Evolutionary conservation across 495 filamentous ascomycete species (phyloP).

Genomic region (Xylaria scruposa): DNA sequence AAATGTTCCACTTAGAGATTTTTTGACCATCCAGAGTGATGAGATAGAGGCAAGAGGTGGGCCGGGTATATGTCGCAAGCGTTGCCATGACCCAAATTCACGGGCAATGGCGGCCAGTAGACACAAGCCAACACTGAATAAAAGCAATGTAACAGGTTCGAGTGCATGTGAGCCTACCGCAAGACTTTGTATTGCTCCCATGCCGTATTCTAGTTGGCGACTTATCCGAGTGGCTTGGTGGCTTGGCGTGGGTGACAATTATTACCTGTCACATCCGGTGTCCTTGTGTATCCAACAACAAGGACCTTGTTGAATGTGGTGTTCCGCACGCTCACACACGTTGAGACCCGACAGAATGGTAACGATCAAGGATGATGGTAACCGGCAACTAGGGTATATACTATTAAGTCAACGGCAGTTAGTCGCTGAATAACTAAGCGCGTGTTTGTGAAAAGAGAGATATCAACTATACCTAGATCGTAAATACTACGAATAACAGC

Average conservation of each 20-base stretch:
- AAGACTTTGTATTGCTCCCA: not conserved
- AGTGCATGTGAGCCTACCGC: not conserved
- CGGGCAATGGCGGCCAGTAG: constrained; percentile 8
- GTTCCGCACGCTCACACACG: not conserved
- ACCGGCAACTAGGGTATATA: not conserved
- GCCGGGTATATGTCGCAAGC: constrained; percentile 36
- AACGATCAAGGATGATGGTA: not conserved
- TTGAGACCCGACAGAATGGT: constrained; percentile 17
- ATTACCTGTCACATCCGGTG: not conserved
- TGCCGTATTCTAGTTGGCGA: not conserved
- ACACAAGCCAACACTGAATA: constrained; percentile 11
- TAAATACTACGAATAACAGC: not conserved
- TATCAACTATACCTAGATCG: not conserved
- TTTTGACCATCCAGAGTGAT: constrained; percentile 25
- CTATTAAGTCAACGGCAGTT: not conserved
- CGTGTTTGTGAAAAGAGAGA: not conserved
- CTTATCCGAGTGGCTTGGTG: constrained; percentile 4
- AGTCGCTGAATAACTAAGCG: not conserved
- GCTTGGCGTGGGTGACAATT: constrained; percentile 12
- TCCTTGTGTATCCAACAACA: not conserved
- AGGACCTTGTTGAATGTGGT: not conserved
- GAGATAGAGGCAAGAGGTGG: constrained; percentile 31
- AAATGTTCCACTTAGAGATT: constrained; percentile 21
- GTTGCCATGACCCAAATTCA: constrained; percentile 29
- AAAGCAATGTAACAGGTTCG: constrained; percentile 5